Conservation (phyloP, 768 basidiomycete species). For the Saitozyma podzolica region DNA sequence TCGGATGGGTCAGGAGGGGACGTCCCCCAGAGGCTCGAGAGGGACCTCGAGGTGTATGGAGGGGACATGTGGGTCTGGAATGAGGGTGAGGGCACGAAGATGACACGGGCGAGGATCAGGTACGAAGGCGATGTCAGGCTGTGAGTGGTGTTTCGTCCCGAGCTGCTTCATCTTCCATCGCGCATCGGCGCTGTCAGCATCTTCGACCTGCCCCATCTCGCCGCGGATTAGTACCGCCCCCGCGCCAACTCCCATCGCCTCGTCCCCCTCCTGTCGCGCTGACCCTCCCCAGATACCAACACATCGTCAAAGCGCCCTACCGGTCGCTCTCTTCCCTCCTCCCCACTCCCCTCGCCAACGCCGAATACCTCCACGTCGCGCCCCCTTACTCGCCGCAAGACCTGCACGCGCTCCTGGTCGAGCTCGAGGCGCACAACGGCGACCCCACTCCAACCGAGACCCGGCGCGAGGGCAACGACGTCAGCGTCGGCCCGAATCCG, state of each 20-base stretch:
- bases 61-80: conserved; percentile 40
- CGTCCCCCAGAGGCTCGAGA: conserved; percentile 25
- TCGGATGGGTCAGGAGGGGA: not conserved
- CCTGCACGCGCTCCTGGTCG: conserved; percentile 16
- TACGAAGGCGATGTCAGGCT: conserved; percentile 38
- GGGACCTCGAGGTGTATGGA: conserved; percentile 19
- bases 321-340: conserved; percentile 22
- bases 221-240: too few species aligned
- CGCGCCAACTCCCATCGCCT: not conserved
- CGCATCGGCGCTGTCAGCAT: too few species aligned
- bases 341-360: conserved; percentile 20
- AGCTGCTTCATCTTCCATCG: too few species aligned
- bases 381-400: conserved; percentile 35
- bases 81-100: conserved; percentile 22
- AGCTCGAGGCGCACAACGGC: conserved; percentile 7
- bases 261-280: not conserved
- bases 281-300: conserved; percentile 26
- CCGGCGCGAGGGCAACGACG: too few species aligned
- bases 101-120: conserved; percentile 34
- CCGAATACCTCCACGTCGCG: conserved; percentile 40
- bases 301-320: conserved; percentile 20
- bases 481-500: too few species aligned
- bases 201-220: too few species aligned
- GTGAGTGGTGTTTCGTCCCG: conserved; percentile 31
- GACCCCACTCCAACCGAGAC: not conserved